Conservation (phyloP, 805 yeast species). For the Saccharomycopsis sp. region DNA sequence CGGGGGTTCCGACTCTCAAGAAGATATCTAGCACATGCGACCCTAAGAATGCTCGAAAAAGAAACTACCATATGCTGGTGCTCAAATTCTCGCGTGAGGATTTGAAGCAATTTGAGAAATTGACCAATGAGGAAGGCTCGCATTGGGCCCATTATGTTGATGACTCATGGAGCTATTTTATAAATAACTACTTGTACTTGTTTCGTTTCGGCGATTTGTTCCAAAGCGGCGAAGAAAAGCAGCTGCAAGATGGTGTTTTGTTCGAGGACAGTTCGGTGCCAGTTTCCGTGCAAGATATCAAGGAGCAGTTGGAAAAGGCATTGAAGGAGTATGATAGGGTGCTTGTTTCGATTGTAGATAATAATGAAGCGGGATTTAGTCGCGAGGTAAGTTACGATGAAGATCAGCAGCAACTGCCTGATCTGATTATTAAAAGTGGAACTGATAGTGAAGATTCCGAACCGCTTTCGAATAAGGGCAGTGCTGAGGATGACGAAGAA, state of each 20-base stretch:
- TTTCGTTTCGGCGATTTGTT: neutral
- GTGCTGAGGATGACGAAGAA: neutral
- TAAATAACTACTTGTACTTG: conserved; percentile 5
- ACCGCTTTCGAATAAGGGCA: neutral
- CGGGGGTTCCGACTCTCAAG: conserved; percentile 3
- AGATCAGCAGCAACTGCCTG: neutral
- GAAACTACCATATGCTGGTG: neutral
- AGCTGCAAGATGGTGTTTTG: neutral
- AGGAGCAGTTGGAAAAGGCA: neutral
- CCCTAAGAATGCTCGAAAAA: neutral
- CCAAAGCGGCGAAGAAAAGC: neutral
- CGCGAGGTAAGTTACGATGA: neutral
- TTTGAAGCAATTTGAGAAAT: conserved; percentile 3
- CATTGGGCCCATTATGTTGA: neutral
- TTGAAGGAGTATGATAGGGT: neutral
- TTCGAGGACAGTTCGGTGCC: neutral
- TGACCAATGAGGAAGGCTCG: neutral
- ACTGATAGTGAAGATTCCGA: neutral
- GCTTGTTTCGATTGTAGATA: neutral
- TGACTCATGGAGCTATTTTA: conserved; percentile 11
- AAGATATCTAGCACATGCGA: neutral
- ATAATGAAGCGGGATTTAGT: neutral
- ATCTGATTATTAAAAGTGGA: neutral
- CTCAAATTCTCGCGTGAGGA: conserved; percentile 5
- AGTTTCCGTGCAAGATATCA: neutral